Percentiles rank a stretch among this genome's conserved stretches.
Evolutionary conservation across 2,329 filamentous ascomycete species (phyloP).

Genomic region (Sarocladium brachiariae): DNA sequence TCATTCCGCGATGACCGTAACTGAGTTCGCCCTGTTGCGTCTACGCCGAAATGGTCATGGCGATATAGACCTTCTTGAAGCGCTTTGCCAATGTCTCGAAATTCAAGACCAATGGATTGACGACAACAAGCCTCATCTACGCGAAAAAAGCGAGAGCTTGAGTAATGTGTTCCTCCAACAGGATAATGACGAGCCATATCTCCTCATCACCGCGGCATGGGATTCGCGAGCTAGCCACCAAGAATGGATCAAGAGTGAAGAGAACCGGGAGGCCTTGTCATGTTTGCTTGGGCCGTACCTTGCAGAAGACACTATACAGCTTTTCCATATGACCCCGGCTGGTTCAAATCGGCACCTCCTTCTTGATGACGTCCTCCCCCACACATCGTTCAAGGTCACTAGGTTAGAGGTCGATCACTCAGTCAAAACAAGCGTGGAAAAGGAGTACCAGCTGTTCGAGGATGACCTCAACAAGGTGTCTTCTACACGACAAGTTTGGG

Average conservation of each 20-base stretch:
- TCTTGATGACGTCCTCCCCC: constrained; percentile 18
- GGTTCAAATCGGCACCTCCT: constrained; percentile 17
- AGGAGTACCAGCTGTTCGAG: constrained; percentile 27
- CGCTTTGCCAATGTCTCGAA: constrained; percentile 24
- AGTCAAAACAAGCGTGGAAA: constrained; percentile 25
- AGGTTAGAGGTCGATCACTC: constrained; percentile 24
- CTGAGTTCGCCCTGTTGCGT: constrained; percentile 32
- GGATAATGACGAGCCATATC: constrained; percentile 25
- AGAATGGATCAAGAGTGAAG: constrained; percentile 35
- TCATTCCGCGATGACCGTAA: constrained; percentile 27
- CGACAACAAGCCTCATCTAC: constrained; percentile 27
- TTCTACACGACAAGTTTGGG: constrained; percentile 26
- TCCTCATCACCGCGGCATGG: constrained; percentile 41
- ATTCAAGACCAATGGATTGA: constrained; percentile 34
- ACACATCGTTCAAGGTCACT: constrained; percentile 28
- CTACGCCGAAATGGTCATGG: constrained; percentile 21
- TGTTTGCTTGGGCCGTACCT: constrained; percentile 27
- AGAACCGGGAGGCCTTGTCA: constrained; percentile 30
- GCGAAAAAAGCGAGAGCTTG: constrained; percentile 24
- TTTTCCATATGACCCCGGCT: constrained; percentile 35
- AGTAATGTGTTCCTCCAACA: constrained; percentile 28
- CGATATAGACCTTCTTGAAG: constrained; percentile 25
- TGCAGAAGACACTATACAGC: constrained; percentile 25
- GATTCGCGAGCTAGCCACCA: constrained; percentile 32
- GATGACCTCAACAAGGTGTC: constrained; percentile 22